Evolutionary conservation across 192 early-diverging fungal species (phyloP).

Genomic region (Backusella parvicylindrica): DNA sequence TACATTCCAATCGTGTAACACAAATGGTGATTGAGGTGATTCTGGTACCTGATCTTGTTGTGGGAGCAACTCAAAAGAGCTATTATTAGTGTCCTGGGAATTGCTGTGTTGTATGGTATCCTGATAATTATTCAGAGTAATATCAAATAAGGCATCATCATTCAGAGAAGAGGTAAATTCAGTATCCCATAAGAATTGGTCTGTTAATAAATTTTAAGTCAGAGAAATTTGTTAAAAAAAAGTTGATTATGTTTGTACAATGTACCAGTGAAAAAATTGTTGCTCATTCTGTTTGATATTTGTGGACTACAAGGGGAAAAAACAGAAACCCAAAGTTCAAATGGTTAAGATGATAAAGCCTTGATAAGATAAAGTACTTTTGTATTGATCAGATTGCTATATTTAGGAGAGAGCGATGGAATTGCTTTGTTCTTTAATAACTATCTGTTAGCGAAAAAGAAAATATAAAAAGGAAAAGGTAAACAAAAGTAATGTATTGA

Average conservation of each 20-base stretch:
- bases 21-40: not conserved
- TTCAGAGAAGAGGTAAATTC: not conserved
- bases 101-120: not conserved
- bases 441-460: not conserved
- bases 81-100: not conserved
- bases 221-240: not conserved
- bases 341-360: not conserved
- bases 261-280: not conserved
- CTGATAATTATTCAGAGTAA: not conserved
- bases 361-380: not conserved
- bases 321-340: not conserved
- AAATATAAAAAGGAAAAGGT: not conserved
- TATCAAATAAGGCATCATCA: not conserved
- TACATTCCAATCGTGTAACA: not conserved
- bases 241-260: not conserved
- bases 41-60: not conserved
- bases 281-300: not conserved
- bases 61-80: not conserved
- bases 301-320: not conserved
- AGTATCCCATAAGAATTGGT: conserved; percentile 1
- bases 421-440: not conserved
- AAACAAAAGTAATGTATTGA: not conserved
- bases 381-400: not conserved
- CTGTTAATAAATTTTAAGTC: not conserved
- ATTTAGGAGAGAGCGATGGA: not conserved